Evolutionary conservation across 2,329 filamentous ascomycete genomes (phyloP).

Genomic region (Passalora sequoiae): DNA sequence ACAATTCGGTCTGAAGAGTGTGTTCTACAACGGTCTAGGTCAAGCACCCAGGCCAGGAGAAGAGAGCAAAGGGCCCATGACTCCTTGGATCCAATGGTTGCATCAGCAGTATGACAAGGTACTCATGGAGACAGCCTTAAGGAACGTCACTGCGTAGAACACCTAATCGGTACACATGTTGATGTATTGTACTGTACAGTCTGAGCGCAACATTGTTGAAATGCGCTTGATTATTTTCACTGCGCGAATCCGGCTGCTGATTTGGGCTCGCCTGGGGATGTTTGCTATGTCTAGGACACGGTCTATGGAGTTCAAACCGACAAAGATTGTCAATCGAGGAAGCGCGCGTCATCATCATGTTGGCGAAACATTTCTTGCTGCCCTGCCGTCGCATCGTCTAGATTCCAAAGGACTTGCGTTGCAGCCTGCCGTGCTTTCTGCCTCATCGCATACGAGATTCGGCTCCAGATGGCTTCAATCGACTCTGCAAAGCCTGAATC

Average conservation of each 20-base stretch:
- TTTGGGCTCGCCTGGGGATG: too few relatives aligned
- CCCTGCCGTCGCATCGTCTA: slow-evolving; percentile 18
- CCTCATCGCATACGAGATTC: slow-evolving; percentile 22
- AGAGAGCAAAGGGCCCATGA: slow-evolving; percentile 42
- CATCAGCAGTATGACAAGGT: slow-evolving; percentile 55
- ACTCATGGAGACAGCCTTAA: slow-evolving; percentile 49
- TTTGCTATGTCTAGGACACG: too few relatives aligned
- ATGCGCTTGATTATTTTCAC: too few relatives aligned
- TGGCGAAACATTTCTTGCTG: slow-evolving; percentile 14
- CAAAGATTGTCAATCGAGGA: slow-evolving; percentile 25
- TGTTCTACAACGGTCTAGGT: slow-evolving; percentile 52
- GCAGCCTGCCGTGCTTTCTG: slow-evolving; percentile 26
- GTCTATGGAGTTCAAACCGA: too few relatives aligned
- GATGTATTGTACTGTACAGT: too few relatives aligned
- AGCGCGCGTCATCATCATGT: slow-evolving; percentile 29
- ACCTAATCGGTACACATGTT: slow-evolving; percentile 1
- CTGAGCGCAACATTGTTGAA: too few relatives aligned
- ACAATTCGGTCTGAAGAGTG: slow-evolving; percentile 62
- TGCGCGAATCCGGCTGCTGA: too few relatives aligned
- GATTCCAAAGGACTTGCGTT: slow-evolving; percentile 27
- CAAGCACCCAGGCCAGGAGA: slow-evolving; percentile 29
- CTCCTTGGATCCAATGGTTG: slow-evolving; percentile 44
- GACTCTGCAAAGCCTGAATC: slow-evolving; percentile 19
- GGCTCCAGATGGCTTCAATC: slow-evolving; percentile 13
- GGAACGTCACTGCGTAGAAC: background rate